Base-by-base conservation (phyloP, 768 basidiomycete species). In the Xanthoconium stramineum region DNA sequence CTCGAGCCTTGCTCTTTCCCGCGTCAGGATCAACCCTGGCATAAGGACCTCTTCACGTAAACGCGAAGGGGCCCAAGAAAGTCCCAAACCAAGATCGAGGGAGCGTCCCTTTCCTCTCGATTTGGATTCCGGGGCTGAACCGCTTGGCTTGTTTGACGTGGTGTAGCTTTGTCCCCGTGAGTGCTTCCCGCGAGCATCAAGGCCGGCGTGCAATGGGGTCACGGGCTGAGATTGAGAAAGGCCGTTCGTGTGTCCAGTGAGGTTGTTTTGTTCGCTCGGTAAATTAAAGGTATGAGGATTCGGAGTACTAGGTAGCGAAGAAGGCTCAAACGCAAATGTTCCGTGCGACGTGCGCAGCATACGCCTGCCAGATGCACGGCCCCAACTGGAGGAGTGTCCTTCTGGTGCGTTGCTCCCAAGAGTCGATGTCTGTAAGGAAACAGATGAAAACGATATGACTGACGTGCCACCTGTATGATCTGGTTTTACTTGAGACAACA, bases 51-150 rank as follows among this genome's bases (percentile, higher is more conserved):
- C 83, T 66, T 88, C 86, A 48, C 80, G 78, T 57, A 90, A 76
- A 59, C 76, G 84, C 35, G 79, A 78, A 20, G 88, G 85, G 5
- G 88, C 88, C 88, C 88, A 89, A 14, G 85, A 73, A 42, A 90
- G 75, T 6, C 85, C 86, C 15, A 89, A 68, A 3, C 83, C 83
- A 10, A 89, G 78, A 67, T 89, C 88, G 37, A 90, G 70, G 28
- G 87, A 89, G 28, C 86, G 84, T 2, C 87, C 86, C 65, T 85
- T 88, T 7, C 75, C 72, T 30, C 78, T 70, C 30, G 70, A 50
- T 59, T 65, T 60, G 8, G 55, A 63, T 59, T 59, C 30, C 13
- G 39, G 43, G 17, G 56, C 62, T 30, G 50, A 50, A 59, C 59
- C 14, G 54, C 49, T 29, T 51, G 57, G 36, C 35, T 57, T 58